A percentile compares a stretch with the other conserved stretches of the same genome.
Conservation (phyloP, 257 asterid species). For the Salvia miltiorrhiza region DNA sequence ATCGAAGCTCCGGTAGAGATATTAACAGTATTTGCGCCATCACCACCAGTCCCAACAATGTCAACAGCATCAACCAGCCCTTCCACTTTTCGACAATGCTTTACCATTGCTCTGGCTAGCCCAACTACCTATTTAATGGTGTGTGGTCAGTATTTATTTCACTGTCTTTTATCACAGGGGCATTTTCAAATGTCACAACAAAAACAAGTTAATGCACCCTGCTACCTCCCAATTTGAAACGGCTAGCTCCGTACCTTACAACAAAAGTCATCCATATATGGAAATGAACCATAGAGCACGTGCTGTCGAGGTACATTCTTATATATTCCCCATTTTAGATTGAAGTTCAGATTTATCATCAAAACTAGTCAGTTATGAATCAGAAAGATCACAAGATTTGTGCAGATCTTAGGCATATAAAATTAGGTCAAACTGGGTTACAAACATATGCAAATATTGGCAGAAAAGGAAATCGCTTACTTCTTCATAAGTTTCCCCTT, state of each 20-base stretch:
- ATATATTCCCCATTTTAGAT: background rate
- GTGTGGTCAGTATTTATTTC: conserved; percentile 25
- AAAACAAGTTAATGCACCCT: conserved; percentile 2
- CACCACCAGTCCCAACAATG: conserved; percentile 98
- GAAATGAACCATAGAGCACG: background rate
- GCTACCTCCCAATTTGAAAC: background rate
- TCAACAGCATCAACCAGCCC: conserved; percentile 79
- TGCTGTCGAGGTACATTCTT: background rate
- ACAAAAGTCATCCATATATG: background rate
- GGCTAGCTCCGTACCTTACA: background rate
- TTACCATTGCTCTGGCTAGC: conserved; percentile 88
- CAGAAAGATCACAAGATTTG: background rate
- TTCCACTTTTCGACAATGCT: conserved; percentile 65
- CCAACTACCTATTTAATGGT: conserved; percentile 67
- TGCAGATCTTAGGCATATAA: background rate
- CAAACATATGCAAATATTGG: background rate
- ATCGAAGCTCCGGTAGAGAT: conserved; percentile 97
- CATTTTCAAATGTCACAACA: background rate
- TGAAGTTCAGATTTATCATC: background rate
- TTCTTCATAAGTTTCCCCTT: conserved; percentile 94
- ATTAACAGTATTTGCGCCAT: conserved; percentile 96
- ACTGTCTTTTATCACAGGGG: conserved; percentile 3
- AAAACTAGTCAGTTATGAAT: background rate
- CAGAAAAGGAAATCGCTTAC: conserved; percentile 36
- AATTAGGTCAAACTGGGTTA: background rate